Base-by-base conservation (phyloP, 257 asterid genomes). In the Fraxinus pennsylvanica region DNA sequence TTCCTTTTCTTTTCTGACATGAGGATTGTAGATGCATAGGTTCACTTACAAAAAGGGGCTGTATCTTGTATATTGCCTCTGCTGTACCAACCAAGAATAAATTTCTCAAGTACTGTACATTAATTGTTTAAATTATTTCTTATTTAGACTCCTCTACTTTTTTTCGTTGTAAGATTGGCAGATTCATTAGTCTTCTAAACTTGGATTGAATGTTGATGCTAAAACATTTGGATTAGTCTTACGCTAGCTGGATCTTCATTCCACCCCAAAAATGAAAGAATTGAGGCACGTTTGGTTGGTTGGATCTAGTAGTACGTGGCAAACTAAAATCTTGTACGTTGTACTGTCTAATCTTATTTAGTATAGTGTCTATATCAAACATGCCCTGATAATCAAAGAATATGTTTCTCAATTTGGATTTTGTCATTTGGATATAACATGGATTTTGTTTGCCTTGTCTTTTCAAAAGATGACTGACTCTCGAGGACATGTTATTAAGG, bases 361-460 rank as follows among this genome's bases (percentile, higher is more conserved):
- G 61, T 52, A 5, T 9, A 0, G 2, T 0, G 6, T 52, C 8
- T 14, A 5, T 54, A 54, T 19, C 65, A 54, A n/a, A 54, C 65
- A 7, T n/a, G 65, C 22, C 12, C 27, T 17, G 22, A 17, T 52
- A 3, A 52, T 52, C 41, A 36, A 36, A 36, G 41, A 36, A 36
- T 36, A 54, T 17, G 21, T 15, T 52, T 54, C 27, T 17, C 65
- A 54, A 54, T 17, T 17, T 47, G 57, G 57, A 47, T 13, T 47
- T 14, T 14, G 5, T 10, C 50, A 41, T 19, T 54, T 4, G 8
- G 63, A 54, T 54, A 45, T 45, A 45, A 54, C 21, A 19, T 54
- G 63, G 8, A 25, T 32, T 72, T 22, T 69, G 73, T 81, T 75
- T 73, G 82, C 66, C 39, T 74, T 35, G 77, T 78, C 82, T 74